Evolutionary conservation across 2,329 filamentous ascomycete genomes (phyloP).

Genomic region (Claviceps cyperi): DNA sequence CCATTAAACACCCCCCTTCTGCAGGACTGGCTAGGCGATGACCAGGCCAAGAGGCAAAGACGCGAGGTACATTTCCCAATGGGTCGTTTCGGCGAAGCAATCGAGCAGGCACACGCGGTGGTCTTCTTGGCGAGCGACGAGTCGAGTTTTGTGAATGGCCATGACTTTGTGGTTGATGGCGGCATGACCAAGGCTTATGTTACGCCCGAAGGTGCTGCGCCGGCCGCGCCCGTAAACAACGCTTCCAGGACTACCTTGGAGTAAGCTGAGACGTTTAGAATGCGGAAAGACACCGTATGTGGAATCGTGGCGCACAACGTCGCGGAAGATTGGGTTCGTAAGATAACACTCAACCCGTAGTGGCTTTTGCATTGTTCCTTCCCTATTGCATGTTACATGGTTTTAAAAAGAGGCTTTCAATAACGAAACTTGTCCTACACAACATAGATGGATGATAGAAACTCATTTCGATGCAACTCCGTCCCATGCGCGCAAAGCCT

Average conservation of each 20-base stretch:
- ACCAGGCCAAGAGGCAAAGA: constrained; percentile 63
- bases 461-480: constrained; percentile 2
- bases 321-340: background rate
- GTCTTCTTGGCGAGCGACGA: constrained; percentile 80
- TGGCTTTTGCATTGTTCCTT: background rate
- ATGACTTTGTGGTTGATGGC: constrained; percentile 89
- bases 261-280: constrained; percentile 4
- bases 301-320: background rate
- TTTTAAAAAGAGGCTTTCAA: background rate
- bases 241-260: constrained; percentile 35
- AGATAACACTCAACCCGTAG: background rate
- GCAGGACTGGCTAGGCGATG: constrained; percentile 87
- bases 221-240: constrained; percentile 43
- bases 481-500: background rate
- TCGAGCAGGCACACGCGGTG: constrained; percentile 84
- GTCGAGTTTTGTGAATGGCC: constrained; percentile 78
- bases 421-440: background rate
- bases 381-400: background rate
- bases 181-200: constrained; percentile 91
- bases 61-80: constrained; percentile 83
- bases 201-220: constrained; percentile 45
- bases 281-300: background rate
- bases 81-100: constrained; percentile 80
- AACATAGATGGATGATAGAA: background rate
- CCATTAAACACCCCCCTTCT: constrained; percentile 84